Evolutionary conservation across 179 eudicot genomes (phyloP), one percentile per base, ranked within the genome.

Genomic region (Spinacia oleracea): DNA sequence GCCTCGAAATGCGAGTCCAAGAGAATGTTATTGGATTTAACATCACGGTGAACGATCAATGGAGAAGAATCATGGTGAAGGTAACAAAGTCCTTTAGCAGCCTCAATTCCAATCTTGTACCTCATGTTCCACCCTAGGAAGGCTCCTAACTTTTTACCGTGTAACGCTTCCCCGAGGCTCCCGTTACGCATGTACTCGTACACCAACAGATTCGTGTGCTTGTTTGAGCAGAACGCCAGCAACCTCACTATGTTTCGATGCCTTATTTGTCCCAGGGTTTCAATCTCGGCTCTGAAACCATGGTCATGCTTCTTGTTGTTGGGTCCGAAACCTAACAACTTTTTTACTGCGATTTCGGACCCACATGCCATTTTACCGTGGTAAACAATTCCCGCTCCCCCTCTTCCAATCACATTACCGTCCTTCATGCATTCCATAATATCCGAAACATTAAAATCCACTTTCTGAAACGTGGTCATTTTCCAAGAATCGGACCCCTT

Each of bases 131-230:
- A 95, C 18, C 93, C 88, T 78, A 95, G 48, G 27, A 88, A 84
- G 23, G 91, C 88, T 1, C 93, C 90, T 38, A 83, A 72, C 73
- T 93, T 93, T 62, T 91, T 93, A 32, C 91, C 90, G 29, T 95
- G 98, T 3, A 95, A 77, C 0, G 97, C 94, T 69, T 95, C 98
- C 0, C 98, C 97, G 71, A 95, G 80, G 84, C 98, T 93, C 40
- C 98, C 98, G 20, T 94, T 94, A 9, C 93, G 85, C 98, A 94
- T 92, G 89, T 94, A 93, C 86, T 93, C 97, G 60, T 93, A 94
- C 12, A 94, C 93, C 10, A 93, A 85, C 2, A 93, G 76, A 71
- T 94, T 94, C 2, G 94, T 86, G 68, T 90, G 91, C 78, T 88
- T 91, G 82, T 91, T 93, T 0, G 98, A 84, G 81, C 98, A 94